A percentile compares a stretch with the other conserved stretches of the same genome.
Evolutionary conservation across 2,329 filamentous ascomycete genomes (phyloP).

Genomic region (Chalaropsis thielavioides): DNA sequence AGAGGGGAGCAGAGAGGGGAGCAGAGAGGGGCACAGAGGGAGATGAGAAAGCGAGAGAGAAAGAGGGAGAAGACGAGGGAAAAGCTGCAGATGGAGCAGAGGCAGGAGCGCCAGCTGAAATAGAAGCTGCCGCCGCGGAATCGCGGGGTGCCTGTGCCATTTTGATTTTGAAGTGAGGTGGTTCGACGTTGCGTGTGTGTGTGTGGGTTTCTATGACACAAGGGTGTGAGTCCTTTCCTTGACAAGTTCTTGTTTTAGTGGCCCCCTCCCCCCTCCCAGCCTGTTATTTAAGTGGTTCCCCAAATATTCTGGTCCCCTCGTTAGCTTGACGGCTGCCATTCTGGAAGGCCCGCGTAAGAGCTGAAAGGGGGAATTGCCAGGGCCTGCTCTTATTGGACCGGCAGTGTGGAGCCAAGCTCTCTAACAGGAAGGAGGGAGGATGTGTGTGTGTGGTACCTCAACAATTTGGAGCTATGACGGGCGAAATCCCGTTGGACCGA

Average conservation of each 20-base stretch:
- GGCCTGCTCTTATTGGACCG: neutral
- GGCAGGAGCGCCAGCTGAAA: neutral
- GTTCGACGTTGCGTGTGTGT: neutral
- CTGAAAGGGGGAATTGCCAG: neutral
- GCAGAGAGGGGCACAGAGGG: neutral
- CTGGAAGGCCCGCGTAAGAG: neutral
- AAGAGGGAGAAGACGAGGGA: neutral
- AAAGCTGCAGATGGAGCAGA: neutral
- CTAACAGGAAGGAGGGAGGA: neutral
- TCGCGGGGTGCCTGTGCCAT: slow-evolving; percentile 15
- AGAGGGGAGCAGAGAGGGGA: neutral
- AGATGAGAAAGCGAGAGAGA: neutral
- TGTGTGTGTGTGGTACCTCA: neutral
- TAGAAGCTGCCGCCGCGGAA: slow-evolving; percentile 21
- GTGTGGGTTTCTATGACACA: neutral
- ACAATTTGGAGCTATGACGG: neutral
- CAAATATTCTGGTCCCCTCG: neutral
- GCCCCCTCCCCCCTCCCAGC: neutral
- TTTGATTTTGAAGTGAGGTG: slow-evolving; percentile 13
- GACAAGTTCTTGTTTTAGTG: slow-evolving; percentile 1
- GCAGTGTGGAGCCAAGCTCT: neutral
- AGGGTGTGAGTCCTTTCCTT: slow-evolving; percentile 11
- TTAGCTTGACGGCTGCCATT: neutral
- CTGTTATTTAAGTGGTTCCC: neutral
- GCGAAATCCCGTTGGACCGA: neutral